Evolutionary conservation across 164 flowering plant species (phyloP), one percentile per base, ranked within the genome.

Genomic region (Sedum album): DNA sequence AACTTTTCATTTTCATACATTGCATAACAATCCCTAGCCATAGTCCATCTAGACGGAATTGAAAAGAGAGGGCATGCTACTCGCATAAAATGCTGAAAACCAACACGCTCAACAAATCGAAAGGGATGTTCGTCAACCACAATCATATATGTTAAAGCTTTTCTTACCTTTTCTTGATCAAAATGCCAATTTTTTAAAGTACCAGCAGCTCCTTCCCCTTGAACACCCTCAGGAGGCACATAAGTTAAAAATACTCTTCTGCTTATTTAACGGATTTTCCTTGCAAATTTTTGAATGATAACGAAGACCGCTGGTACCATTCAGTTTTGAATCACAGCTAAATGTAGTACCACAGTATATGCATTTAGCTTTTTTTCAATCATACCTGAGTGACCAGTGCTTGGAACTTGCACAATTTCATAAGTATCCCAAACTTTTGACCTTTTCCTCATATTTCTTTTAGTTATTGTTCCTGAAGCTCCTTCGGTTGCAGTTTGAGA

Each of bases 41-140:
- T 8, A 25, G 38, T 33, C 66, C 66, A 6, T 5, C 66, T 15
- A 31, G 66, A 30, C 18, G 31, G 2, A 18, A 38, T 33, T 8
- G 33, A 33, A 18, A 63, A 63, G 6, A 44, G 11, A 17, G 66
- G 66, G n/a, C 38, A 63, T 38, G 23, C 15, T 20, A 33, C 38
- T 31, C 38, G 5, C 20, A 44, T 44, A 44, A 44, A 44, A 1
- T 44, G 20, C 14, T 44, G 14, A 44, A 44, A 44, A 44, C 66
- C 39, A 31, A 31, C 11, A 17, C 66, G 39, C 66, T 63, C 66
- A 17, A 63, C 66, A 33, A 63, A 63, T 33, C 66, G 18, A 63
- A 63, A 63, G 9, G 66, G 66, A 4, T 17, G 23, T n/a, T 63
- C 66, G 31, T 63, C 66, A 33, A 31, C n/a, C 9, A 63, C 17